Conservation (phyloP, 2,329 filamentous ascomycete species). For the Fusarium beomiforme region DNA sequence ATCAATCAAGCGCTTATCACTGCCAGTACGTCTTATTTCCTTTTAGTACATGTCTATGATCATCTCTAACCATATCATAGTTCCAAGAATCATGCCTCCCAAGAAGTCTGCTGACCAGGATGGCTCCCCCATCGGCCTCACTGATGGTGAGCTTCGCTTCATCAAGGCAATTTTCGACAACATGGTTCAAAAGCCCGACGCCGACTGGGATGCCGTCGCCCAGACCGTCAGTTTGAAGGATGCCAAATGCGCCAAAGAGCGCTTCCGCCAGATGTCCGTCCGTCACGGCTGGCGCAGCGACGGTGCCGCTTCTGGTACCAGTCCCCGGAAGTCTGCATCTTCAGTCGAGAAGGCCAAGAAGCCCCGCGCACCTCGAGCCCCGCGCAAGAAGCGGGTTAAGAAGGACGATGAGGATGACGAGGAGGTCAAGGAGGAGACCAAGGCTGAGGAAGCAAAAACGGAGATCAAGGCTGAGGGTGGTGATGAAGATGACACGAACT, state of each 20-base stretch:
- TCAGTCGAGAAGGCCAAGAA: slow-evolving; percentile 48
- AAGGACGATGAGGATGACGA: slow-evolving; percentile 43
- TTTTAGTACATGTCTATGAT: not conserved
- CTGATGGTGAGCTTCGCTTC: slow-evolving; percentile 50
- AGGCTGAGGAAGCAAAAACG: slow-evolving; percentile 16
- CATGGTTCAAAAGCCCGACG: slow-evolving; percentile 53
- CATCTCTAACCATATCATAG: slow-evolving; percentile 11
- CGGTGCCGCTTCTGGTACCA: slow-evolving; percentile 11
- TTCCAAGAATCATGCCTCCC: slow-evolving; percentile 42
- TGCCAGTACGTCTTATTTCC: not conserved
- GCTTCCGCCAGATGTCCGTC: slow-evolving; percentile 53
- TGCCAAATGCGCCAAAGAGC: slow-evolving; percentile 54
- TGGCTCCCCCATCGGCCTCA: slow-evolving; percentile 42
- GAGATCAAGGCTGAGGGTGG: slow-evolving; percentile 11
- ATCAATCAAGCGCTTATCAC: not conserved
- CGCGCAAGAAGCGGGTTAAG: slow-evolving; percentile 46
- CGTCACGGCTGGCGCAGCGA: slow-evolving; percentile 53
- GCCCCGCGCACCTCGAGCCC: slow-evolving; percentile 41
- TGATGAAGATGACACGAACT: slow-evolving; percentile 6
- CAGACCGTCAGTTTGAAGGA: slow-evolving; percentile 50
- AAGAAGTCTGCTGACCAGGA: slow-evolving; percentile 44
- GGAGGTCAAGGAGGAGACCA: slow-evolving; percentile 29
- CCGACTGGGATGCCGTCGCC: slow-evolving; percentile 55
- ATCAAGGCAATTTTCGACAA: slow-evolving; percentile 55
- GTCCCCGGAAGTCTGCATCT: slow-evolving; percentile 45